Percentiles rank a stretch among this genome's conserved stretches.
Evolutionary conservation across 192 early-diverging fungal genomes (phyloP).

Genomic region (Geosiphon pyriformis): DNA sequence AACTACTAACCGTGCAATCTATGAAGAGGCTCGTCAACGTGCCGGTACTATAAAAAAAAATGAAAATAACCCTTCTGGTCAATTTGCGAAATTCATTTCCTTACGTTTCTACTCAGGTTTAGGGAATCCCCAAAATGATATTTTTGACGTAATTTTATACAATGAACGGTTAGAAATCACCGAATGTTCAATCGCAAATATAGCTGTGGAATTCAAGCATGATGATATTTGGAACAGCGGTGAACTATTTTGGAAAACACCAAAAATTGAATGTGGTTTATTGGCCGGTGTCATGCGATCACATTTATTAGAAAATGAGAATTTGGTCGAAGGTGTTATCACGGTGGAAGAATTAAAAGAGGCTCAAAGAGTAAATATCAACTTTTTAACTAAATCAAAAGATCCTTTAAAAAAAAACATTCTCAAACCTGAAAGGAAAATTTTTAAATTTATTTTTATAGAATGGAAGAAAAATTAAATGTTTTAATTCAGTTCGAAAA

Average conservation of each 20-base stretch:
- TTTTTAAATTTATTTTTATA: conserved; percentile 26
- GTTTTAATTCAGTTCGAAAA: conserved; percentile 54
- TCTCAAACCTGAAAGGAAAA: too few species aligned
- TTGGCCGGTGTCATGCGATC: conserved; percentile 42
- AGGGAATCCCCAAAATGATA: conserved; percentile 14
- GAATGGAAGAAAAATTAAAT: conserved; percentile 43
- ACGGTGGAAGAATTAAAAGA: conserved; percentile 38
- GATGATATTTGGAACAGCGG: conserved; percentile 14
- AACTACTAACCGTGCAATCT: conserved; percentile 45
- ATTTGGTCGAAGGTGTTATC: conserved; percentile 36
- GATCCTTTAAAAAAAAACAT: too few species aligned
- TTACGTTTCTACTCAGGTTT: conserved; percentile 20
- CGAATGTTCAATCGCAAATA: conserved; percentile 51
- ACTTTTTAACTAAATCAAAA: conserved; percentile 3
- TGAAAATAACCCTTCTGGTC: not conserved
- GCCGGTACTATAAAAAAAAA: conserved; percentile 11
- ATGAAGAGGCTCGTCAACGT: conserved; percentile 41
- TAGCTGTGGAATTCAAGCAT: conserved; percentile 39
- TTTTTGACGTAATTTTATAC: conserved; percentile 50
- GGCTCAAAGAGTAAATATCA: conserved; percentile 38
- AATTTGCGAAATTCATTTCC: not conserved
- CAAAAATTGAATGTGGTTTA: conserved; percentile 32
- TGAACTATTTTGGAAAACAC: conserved; percentile 44
- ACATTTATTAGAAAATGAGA: conserved; percentile 33
- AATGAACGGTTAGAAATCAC: conserved; percentile 46